phyloP scores from a whole-genome alignment of 305 asterid species.

The Fraxinus paxiana region DNA sequence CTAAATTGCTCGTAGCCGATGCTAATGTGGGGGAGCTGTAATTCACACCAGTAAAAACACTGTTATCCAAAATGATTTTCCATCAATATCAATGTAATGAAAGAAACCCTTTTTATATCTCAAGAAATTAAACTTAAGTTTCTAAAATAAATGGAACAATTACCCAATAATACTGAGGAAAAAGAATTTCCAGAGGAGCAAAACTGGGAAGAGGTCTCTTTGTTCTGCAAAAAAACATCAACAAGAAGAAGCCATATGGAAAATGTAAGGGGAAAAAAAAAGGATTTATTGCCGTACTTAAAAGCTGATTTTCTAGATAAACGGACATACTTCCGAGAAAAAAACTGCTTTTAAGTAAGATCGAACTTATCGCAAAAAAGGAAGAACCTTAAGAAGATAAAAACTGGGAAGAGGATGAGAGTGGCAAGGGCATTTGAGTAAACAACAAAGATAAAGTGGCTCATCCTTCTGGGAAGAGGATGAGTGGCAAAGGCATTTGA shows the following conservation, averaged over 20 bases:
- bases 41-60: neutral
- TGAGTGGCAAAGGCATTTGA: neutral
- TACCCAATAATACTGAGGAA: neutral
- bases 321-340: neutral
- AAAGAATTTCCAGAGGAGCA: neutral
- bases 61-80: neutral
- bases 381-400: neutral
- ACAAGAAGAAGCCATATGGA: neutral
- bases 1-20: neutral
- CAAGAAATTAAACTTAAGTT: neutral
- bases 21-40: neutral
- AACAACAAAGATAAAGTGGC: neutral
- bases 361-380: neutral
- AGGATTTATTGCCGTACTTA: neutral
- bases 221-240: neutral
- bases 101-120: neutral
- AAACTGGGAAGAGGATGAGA: neutral
- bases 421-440: neutral
- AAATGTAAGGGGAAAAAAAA: neutral
- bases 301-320: neutral
- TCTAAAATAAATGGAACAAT: neutral
- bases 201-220: neutral
- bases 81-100: neutral
- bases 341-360: neutral
- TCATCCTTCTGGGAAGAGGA: neutral